Percentiles rank a stretch among this genome's conserved stretches.
Conservation (phyloP, 768 basidiomycete genomes). For the Leccinum subgranulosum region DNA sequence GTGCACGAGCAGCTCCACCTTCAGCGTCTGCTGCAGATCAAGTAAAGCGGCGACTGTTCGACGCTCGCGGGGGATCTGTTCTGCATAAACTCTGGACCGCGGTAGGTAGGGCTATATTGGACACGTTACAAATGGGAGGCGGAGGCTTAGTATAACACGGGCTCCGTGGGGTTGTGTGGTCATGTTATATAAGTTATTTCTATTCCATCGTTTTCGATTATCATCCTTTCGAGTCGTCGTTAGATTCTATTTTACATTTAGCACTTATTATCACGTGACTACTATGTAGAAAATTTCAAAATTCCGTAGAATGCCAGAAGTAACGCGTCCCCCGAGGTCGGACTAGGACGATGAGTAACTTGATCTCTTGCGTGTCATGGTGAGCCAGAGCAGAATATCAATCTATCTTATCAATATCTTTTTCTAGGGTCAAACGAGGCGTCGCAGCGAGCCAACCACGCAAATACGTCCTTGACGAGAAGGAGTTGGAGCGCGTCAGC, state of each 20-base stretch:
- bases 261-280: slow-evolving; percentile 17
- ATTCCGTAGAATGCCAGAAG: not conserved
- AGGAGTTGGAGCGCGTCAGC: slow-evolving; percentile 87
- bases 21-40: slow-evolving; percentile 48
- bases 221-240: not conserved
- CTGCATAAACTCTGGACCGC: slow-evolving; percentile 49
- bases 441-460: slow-evolving; percentile 68
- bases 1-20: slow-evolving; percentile 29
- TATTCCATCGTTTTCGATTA: not conserved
- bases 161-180: not conserved
- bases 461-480: slow-evolving; percentile 88
- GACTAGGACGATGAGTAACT: slow-evolving; percentile 53
- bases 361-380: slow-evolving; percentile 74
- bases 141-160: slow-evolving; percentile 60
- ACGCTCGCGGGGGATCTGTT: slow-evolving; percentile 35
- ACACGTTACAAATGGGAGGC: slow-evolving; percentile 75
- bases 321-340: not conserved
- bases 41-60: slow-evolving; percentile 53
- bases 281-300: slow-evolving; percentile 13
- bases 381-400: slow-evolving; percentile 11
- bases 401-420: not conserved
- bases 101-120: slow-evolving; percentile 49
- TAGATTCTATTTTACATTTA: not conserved
- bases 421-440: slow-evolving; percentile 72
- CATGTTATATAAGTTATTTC: slow-evolving; percentile 12